Base-by-base conservation (phyloP, 345 rosid genomes). In the Cardamine chenopodiifolia region DNA sequence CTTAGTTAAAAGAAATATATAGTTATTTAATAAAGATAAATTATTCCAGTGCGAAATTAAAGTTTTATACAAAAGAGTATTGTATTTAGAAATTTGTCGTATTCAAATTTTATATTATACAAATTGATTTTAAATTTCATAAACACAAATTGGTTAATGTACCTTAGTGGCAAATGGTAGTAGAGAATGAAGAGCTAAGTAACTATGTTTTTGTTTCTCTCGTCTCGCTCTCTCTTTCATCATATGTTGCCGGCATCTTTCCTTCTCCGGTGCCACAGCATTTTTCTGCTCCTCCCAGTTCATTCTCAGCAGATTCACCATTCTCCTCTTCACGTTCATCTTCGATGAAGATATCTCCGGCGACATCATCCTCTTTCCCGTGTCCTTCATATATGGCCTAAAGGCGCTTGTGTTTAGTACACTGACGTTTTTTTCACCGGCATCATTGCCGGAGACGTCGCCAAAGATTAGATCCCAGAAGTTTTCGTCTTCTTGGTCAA, bases 211-310 rank as follows among this genome's bases (percentile, higher is more conserved):
- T 82, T 90, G 95, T 80, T 45, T 86, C 70, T 77, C 83, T 79
- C 98, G 83, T 62, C 98, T 85, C 57, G 75, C 52, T 78, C 98
- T 82, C 72, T 93, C 98, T 53, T 80, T 86, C 81, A 90, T 52
- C 89, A 76, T 85, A 66, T 86, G 97, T 7, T 71, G 78, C 61
- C 74, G 68, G 42, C 82, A 28, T 58, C 87, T 81, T 2, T 78
- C 77, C 40, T 78, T 77, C 32, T 68, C 85, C n/a, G 72, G 55
- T 12, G 75, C 84, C 19, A 31, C 64, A 28, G 53, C 44, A 29
- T 34, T 71, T 42, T 7, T 34, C 68, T 22, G 50, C 40, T 44
- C 37, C 8, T 67, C 59, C 82, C 83, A 75, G 60, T 35, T 82
- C 60, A 79, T 80, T 69, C 32, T 83, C 71, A 81, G 19, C 67